These are phyloP conservation scores for Colletotrichum agaves DNA, from an alignment of 2,329 filamentous ascomycete species.

Conservation along the genomic window DNA sequence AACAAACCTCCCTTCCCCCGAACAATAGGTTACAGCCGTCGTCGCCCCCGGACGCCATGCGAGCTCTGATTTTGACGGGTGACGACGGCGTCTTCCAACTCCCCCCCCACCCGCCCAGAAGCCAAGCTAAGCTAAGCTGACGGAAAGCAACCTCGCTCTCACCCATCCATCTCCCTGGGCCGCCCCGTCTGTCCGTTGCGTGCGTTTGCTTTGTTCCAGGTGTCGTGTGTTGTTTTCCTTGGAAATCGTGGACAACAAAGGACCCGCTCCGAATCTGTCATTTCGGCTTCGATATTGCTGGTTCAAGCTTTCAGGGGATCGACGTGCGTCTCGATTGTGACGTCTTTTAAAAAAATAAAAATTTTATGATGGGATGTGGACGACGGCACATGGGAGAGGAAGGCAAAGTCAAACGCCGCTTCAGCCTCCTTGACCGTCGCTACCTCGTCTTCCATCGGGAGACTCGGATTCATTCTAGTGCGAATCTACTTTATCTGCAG, in stretches of 20 bases:
- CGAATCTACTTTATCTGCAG: constrained; percentile 2
- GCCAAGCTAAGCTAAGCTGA: constrained; percentile 3
- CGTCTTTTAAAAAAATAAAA: too few relatives aligned
- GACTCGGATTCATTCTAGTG: constrained; percentile 3
- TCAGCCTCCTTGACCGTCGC: constrained; percentile 12
- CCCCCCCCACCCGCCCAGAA: background rate
- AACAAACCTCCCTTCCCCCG: too few relatives aligned
- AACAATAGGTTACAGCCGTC: background rate
- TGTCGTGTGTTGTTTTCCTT: background rate
- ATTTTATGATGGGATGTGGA: too few relatives aligned
- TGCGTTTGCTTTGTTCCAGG: background rate
- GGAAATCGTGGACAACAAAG: background rate
- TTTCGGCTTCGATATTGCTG: constrained; percentile 24
- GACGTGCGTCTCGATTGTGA: background rate
- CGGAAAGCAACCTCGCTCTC: background rate
- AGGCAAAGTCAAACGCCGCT: constrained; percentile 5
- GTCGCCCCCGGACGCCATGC: background rate
- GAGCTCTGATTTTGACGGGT: too few relatives aligned
- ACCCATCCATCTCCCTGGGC: background rate
- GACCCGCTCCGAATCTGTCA: constrained; percentile 15
- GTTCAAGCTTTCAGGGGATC: constrained; percentile 5
- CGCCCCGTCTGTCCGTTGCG: background rate
- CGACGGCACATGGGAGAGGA: background rate
- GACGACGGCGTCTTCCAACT: background rate
- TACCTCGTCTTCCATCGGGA: constrained; percentile 4